Evolutionary conservation across 345 rosid genomes (phyloP), one percentile per base, ranked within the genome.

Genomic region (Geranium brycei): DNA sequence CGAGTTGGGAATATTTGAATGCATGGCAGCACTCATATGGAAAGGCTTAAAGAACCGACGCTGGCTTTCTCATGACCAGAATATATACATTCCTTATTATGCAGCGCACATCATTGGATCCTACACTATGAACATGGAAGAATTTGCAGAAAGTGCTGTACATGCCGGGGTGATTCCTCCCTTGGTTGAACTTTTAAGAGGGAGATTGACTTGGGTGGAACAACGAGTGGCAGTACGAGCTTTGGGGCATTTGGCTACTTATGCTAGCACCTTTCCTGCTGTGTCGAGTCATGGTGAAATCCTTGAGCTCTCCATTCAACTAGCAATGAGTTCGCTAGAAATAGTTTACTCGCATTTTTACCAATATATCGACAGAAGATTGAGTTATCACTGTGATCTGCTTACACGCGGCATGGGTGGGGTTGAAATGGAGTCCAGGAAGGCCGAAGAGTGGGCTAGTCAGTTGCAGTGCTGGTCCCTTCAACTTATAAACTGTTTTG

Each of bases 351-450:
- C 91, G 1, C 97, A 91, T 74, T 95, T 95, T 75, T 95, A 95
- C 67, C 99, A 95, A 76, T 82, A 68, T 62, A 82, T 80, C 0
- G 96, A 90, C 68, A 80, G 91, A 63, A 82, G 97, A 71, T 69
- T 82, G 23, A 90, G 95, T 71, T 95, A 95, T 70, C 99, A 95
- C 69, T 85, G 99, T 16, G 99, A 95, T 76, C 77, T 95, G 76
- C 87, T 91, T 63, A 95, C 99, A 3, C 97, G 99, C 23, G 99
- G 99, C 14, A 95, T 95, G 99, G 99, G 99, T 57, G 99, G 97
- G 61, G 93, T 91, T 55, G 99, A 91, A 75, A 95, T 95, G 99
- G 97, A 91, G 76, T 91, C 99, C 6, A 82, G 97, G 63, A 95
- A 95, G 72, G 93, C 99, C 1, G 97, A 95, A 79, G 99, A 95